Base-by-base conservation (phyloP, 164 flowering plant species). In the Magnolia kwangsiensis region DNA sequence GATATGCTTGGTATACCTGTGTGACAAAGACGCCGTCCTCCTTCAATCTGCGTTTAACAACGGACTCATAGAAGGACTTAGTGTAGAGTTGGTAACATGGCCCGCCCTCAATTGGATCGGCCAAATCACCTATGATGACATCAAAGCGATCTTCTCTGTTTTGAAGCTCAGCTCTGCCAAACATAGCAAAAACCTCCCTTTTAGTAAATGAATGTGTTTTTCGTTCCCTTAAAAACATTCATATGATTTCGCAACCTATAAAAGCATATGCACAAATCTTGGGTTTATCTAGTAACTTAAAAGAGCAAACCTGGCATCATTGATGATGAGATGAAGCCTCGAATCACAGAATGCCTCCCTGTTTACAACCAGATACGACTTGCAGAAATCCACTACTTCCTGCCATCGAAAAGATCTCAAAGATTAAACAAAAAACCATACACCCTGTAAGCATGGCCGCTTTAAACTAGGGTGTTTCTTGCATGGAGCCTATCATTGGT, bases 51-150 rank as follows among this genome's bases (percentile, higher is more conserved):
- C 96, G 93, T 77, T 91, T 95, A 63, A 95, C 89, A 18, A 72
- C 86, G 61, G 77, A 75, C 76, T 92, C 95, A 76, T 95, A 95
- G 83, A 95, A 95, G 50, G 97, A 90, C 84, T 95, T 91, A 69
- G 98, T 95, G 84, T 95, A 95, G 73, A 95, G 97, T 77, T 95
- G 89, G 80, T 93, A 95, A 72, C 97, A 95, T 21, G 98, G 98
- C 21, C 98, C 98, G 58, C 98, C 97, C 77, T 93, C 97, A 21
- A 93, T 87, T 9, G 98, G 98, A 79, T 95, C 98, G 0, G 98
- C 97, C 71, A 95, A 80, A 79, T 95, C 98, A 0, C 98, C 98
- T 11, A 95, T 85, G 51, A 95, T 95, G 82, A 95, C 89, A 86
- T 95, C 98, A 79, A 83, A 92, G 23, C 69, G 1, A 66, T 91